Base-by-base conservation (phyloP, 2,329 filamentous ascomycete species). In the Hawksworthiomyces lignivorus region DNA sequence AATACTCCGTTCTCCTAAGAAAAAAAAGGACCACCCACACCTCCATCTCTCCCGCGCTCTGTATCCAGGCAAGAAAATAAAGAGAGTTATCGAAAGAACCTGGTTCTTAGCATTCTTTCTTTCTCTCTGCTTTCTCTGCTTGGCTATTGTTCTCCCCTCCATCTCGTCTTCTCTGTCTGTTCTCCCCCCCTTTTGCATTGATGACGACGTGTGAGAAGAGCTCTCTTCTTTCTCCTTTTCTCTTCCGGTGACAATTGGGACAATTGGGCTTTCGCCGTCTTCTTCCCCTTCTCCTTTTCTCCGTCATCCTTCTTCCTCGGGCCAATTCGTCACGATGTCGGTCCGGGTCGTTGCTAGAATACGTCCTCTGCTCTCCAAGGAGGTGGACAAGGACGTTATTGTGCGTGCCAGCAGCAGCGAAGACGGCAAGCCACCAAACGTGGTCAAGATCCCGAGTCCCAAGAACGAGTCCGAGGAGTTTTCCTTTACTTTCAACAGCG, bases 401-500 rank as follows among this genome's bases (percentile, higher is more conserved):
- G 82, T 97, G 51, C 70, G 67, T 36, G 75, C 80, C 8, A 81
- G 81, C 36, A 77, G 73, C 48, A 74, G 70, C 44, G 75, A 81
- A 39, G 66, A 75, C 35, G 75, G 74, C 51, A 74, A 72, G 50
- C 72, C 79, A 17, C 77, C 75, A 48, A 81, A 73, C 20, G 67
- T 94, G 22, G 80, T 97, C 56, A 83, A 84, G 60, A 94, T 97
- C 55, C 90, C 90, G 4, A 96, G 88, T 58, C 89, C 90, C 0
- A 95, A 92, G 68, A 96, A 96, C 56, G 85, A 87, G 50, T 70
- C 75, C 18, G 90, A 97, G 63, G 84, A 89, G 56, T 97, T 89
- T 64, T 88, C 84, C 41, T 98, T 97, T 61, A 79, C 89, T 39
- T 97, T 97, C 72, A 94, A 92, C 69, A 78, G 84, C 52, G 90